Percentiles rank a stretch among this genome's conserved stretches.
These are phyloP conservation scores for Stereocaulon alpinum DNA, from an alignment of 495 filamentous ascomycete genomes.

Conservation along the genomic window DNA sequence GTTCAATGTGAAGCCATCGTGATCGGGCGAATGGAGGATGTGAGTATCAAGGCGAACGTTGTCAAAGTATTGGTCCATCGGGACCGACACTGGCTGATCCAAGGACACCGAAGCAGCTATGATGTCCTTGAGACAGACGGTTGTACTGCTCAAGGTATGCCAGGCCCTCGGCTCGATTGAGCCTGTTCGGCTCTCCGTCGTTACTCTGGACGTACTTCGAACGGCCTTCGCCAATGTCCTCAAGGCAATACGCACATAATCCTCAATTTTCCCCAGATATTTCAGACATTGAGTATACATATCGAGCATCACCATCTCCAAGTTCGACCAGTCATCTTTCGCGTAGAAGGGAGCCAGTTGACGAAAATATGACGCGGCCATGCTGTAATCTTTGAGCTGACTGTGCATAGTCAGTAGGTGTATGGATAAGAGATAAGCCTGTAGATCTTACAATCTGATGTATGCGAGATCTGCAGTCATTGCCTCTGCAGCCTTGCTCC, in stretches of 20 bases:
- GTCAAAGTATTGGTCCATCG: slow-evolving; percentile 63
- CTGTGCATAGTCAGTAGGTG: slow-evolving; percentile 20
- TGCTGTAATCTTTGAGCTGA: slow-evolving; percentile 56
- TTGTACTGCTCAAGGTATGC: slow-evolving; percentile 45
- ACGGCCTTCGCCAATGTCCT: slow-evolving; percentile 68
- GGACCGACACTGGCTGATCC: slow-evolving; percentile 53
- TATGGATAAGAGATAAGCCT: neutral
- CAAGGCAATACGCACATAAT: slow-evolving; percentile 66
- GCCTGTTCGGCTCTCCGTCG: slow-evolving; percentile 6
- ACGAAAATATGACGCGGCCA: slow-evolving; percentile 70
- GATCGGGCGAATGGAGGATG: slow-evolving; percentile 56
- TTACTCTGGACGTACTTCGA: slow-evolving; percentile 24
- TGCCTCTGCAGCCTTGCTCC: slow-evolving; percentile 61
- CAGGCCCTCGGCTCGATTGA: slow-evolving; percentile 28
- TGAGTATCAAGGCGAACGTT: slow-evolving; percentile 58
- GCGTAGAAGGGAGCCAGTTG: slow-evolving; percentile 75
- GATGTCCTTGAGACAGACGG: slow-evolving; percentile 55
- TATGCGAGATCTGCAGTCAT: slow-evolving; percentile 79
- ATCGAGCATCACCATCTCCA: slow-evolving; percentile 73
- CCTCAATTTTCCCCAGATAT: slow-evolving; percentile 61
- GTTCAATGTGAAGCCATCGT: slow-evolving; percentile 68
- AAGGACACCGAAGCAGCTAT: slow-evolving; percentile 51
- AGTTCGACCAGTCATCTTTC: slow-evolving; percentile 63
- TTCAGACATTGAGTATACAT: slow-evolving; percentile 81
- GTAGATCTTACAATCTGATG: slow-evolving; percentile 54